Evolutionary conservation across 2,329 filamentous ascomycete genomes (phyloP).

Genomic region (Knoxdaviesia proteae): DNA sequence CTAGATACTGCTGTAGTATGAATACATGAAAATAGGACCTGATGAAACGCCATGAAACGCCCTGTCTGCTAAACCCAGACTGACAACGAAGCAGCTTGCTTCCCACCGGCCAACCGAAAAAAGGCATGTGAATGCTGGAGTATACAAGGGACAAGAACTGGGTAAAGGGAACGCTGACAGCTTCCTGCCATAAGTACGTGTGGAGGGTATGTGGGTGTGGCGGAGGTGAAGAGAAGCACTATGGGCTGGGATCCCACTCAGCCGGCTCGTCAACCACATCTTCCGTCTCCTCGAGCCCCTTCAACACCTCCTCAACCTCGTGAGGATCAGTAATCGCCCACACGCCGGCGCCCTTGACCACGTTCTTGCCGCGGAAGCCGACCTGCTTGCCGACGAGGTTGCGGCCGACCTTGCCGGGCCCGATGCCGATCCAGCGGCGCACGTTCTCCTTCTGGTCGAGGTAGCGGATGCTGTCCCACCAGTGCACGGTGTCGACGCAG

Average conservation of each 20-base stretch:
- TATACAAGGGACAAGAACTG: too few relatives aligned
- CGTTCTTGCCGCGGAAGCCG: conserved; percentile 58
- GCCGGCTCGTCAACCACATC: conserved; percentile 26
- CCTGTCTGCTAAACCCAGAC: too few relatives aligned
- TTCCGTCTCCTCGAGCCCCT: conserved; percentile 44
- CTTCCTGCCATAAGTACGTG: too few relatives aligned
- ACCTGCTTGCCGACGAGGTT: conserved; percentile 93
- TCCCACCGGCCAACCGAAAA: too few relatives aligned
- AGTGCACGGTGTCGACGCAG: conserved; percentile 78
- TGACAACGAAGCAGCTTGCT: too few relatives aligned
- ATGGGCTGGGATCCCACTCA: conserved; percentile 4
- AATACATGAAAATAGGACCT: too few relatives aligned
- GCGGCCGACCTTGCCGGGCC: conserved; percentile 79
- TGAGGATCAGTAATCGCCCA: conserved; percentile 75
- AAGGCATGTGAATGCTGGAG: too few relatives aligned
- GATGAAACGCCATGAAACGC: too few relatives aligned
- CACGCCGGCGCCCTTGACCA: conserved; percentile 72
- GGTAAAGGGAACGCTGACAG: too few relatives aligned
- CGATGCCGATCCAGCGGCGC: conserved; percentile 73
- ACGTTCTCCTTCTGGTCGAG: conserved; percentile 69
- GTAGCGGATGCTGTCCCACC: conserved; percentile 88
- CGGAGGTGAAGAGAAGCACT: too few relatives aligned
- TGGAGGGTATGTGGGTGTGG: too few relatives aligned
- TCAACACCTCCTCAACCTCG: conserved; percentile 49
- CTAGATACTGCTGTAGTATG: too few relatives aligned